Conservation (phyloP, 2,329 filamentous ascomycete species). For the Penicillium sp. region DNA sequence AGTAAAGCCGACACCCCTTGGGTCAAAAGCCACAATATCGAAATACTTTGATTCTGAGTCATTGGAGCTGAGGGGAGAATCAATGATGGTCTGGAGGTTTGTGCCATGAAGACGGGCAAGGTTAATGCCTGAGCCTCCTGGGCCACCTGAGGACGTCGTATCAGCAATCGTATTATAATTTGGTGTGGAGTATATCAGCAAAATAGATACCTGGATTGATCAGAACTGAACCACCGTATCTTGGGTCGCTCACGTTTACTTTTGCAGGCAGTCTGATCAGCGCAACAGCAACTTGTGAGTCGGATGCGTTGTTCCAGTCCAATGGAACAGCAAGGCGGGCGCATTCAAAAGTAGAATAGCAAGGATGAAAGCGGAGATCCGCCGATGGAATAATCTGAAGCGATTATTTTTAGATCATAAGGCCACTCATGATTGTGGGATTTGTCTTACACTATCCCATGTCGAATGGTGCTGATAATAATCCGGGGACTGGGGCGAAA, state of each 20-base stretch:
- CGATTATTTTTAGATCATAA: not conserved
- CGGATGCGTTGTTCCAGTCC: not conserved
- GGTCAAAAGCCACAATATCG: not conserved
- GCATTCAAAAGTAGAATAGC: not conserved
- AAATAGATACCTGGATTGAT: not conserved
- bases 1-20: not conserved
- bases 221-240: not conserved
- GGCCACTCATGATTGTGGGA: not conserved
- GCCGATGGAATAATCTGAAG: not conserved
- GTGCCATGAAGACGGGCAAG: not conserved
- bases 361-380: not conserved
- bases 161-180: not conserved
- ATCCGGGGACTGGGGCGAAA: not conserved
- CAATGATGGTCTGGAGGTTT: not conserved
- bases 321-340: not conserved
- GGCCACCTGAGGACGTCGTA: not conserved
- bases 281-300: not conserved
- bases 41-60: not conserved
- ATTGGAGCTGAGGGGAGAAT: not conserved
- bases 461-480: not conserved
- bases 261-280: not conserved
- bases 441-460: not conserved
- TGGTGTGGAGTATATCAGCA: too few relatives aligned
- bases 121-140: not conserved
- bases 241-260: not conserved